Base-by-base conservation (phyloP, 176 grass and related monocot species). In the Cymbopogon citratus region DNA sequence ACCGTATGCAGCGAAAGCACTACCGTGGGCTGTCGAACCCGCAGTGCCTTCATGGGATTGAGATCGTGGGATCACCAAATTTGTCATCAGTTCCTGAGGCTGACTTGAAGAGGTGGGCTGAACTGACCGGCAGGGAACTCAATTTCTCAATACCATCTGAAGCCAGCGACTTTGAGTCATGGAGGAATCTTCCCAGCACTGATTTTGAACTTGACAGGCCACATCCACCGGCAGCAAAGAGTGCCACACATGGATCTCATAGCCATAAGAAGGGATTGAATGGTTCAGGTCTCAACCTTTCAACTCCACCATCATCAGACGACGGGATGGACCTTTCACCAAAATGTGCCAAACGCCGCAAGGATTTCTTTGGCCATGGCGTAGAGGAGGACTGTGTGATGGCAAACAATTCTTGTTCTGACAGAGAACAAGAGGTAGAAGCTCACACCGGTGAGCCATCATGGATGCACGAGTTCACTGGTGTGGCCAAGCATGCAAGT, bases 201-300 rank as follows among this genome's bases (percentile, higher is more conserved):
- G 91, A 94, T 69, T 94, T 94, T 49, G 91, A 94, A 60, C 91
- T 94, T 25, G 91, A 94, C 36, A 88, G 91, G 23, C 83, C 91
- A 39, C 85, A 79, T 5, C 79, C 82, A 80, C 85, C 31, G 0
- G 66, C 74, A 27, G 80, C 83, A 38, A 93, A 90, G 87, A 44
- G 33, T 71, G 33, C 63, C 0, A n/a, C 63, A 5, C 87, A 87
- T 76, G 45, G 68, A 38, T 83, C 79, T 65, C 88, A 84, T 56
- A 90, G 43, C 63, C 88, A 89, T n/a, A 93, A 79, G 74, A 91
- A 88, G 77, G 44, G 73, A 41, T 73, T 86, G 33, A 94, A 88
- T 24, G 91, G 91, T 54, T 88, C 91, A 56, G 86, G 88, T 74
- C 83, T 94, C 24, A 94, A 94, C 67, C 75, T 94, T 40, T 86